A percentile compares a stretch with the other conserved stretches of the same genome.
Evolutionary conservation across 257 asterid species (phyloP).

Genomic region (Capsicum baccatum): DNA sequence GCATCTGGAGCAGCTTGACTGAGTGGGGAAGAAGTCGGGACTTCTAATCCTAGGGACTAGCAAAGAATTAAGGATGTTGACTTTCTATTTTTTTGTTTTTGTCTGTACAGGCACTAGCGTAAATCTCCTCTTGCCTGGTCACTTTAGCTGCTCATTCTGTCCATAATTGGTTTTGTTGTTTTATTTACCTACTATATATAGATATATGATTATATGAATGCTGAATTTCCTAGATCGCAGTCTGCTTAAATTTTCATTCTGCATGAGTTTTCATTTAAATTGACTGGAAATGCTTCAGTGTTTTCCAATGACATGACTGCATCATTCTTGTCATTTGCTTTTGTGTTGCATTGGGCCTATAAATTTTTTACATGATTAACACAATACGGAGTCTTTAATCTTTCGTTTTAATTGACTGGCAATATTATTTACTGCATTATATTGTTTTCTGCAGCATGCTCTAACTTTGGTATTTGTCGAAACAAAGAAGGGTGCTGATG

Average conservation of each 20-base stretch:
- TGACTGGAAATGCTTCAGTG: constrained; percentile 4
- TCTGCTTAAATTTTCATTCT: constrained; percentile 16
- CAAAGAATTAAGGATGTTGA: not conserved
- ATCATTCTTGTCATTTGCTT: not conserved
- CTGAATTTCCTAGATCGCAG: constrained; percentile 14
- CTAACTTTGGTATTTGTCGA: constrained; percentile 86
- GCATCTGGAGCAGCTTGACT: not conserved
- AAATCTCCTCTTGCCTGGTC: not conserved
- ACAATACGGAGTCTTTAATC: not conserved
- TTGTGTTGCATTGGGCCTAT: not conserved
- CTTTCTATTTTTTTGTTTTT: not conserved
- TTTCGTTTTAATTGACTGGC: constrained; percentile 13
- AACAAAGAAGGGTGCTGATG: constrained; percentile 90
- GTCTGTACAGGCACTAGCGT: not conserved
- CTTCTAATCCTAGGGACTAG: constrained; percentile 9
- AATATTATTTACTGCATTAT: constrained; percentile 23
- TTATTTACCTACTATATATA: not conserved
- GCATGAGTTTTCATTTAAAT: not conserved
- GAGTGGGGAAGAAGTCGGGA: not conserved
- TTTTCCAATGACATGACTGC: not conserved
- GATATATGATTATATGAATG: not conserved
- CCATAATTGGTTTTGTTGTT: not conserved
- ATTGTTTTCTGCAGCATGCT: constrained; percentile 60
- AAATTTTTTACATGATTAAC: not conserved
- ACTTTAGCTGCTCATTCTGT: constrained; percentile 4